Percentiles rank a stretch among this genome's conserved stretches.
These are phyloP conservation scores for Aspergillus hortae DNA, from an alignment of 2,329 filamentous ascomycete genomes.

Conservation along the genomic window DNA sequence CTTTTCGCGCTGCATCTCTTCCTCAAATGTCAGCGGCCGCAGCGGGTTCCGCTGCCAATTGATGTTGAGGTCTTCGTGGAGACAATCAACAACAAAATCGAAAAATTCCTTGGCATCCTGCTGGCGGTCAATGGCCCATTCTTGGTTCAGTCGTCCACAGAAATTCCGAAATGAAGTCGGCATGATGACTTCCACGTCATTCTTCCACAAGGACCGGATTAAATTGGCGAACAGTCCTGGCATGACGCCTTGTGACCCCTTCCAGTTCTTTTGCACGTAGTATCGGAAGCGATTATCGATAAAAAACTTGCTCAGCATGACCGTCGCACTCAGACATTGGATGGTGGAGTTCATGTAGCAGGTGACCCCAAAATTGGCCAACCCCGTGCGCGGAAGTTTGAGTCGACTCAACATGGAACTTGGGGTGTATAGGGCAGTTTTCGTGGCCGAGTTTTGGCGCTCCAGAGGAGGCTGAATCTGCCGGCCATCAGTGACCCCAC, in stretches of 20 bases:
- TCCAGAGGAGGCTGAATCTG: constrained; percentile 42
- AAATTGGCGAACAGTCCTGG: constrained; percentile 61
- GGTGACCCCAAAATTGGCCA: constrained; percentile 75
- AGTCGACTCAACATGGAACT: constrained; percentile 42
- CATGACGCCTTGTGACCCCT: constrained; percentile 61
- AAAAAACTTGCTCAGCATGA: constrained; percentile 60
- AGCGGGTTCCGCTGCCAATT: constrained; percentile 59
- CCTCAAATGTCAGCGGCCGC: constrained; percentile 54
- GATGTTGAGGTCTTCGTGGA: constrained; percentile 82
- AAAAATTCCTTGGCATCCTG: constrained; percentile 93
- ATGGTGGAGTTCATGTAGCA: constrained; percentile 93
- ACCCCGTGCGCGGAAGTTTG: constrained; percentile 63
- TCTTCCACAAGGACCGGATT: constrained; percentile 61
- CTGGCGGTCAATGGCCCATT: constrained; percentile 71
- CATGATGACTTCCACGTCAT: constrained; percentile 48
- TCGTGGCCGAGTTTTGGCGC: constrained; percentile 44
- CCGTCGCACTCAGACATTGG: constrained; percentile 75
- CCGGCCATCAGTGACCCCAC: constrained; percentile 66
- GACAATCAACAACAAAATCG: constrained; percentile 72
- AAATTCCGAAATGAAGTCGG: constrained; percentile 65
- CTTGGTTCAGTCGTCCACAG: constrained; percentile 59
- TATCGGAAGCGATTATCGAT: constrained; percentile 58
- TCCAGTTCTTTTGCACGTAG: constrained; percentile 63
- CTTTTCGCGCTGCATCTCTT: constrained; percentile 59
- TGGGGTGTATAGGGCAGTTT: constrained; percentile 42